phyloP scores from a whole-genome alignment of 352 stramenopile genomes.

The Phytophthora podocarpi region DNA sequence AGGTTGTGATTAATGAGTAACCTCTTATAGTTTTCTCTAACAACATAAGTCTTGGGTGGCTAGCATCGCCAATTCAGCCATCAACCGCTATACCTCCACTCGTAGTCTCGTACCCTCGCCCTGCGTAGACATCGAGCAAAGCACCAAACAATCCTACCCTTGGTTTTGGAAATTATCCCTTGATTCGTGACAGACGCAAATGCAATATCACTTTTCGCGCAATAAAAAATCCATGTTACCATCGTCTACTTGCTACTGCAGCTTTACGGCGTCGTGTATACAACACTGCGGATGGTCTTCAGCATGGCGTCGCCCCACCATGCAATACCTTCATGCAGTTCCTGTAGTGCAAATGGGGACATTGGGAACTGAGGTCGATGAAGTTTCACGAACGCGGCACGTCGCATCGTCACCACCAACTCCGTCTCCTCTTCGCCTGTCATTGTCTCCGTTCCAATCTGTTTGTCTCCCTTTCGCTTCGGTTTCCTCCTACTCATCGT shows the following conservation, averaged over 20 bases:
- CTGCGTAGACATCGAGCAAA: no score
- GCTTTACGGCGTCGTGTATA: constrained; percentile 33
- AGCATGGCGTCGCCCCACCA: constrained; percentile 44
- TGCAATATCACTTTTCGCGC: no score
- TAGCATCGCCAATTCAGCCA: no score
- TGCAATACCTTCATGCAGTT: constrained; percentile 34
- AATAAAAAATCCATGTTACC: background rate
- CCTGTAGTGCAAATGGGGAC: constrained; percentile 26
- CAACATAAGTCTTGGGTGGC: no score
- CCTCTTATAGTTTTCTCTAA: no score
- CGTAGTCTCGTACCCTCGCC: no score
- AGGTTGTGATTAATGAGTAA: no score
- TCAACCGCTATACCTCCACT: no score
- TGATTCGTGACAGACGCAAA: no score
- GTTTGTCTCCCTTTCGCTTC: constrained; percentile 8
- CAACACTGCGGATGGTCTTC: constrained; percentile 35
- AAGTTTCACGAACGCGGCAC: constrained; percentile 33
- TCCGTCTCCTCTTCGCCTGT: constrained; percentile 21
- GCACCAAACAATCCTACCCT: no score
- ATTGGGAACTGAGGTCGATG: constrained; percentile 28
- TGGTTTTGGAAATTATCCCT: no score
- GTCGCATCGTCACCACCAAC: constrained; percentile 36
- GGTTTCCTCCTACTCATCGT: constrained; percentile 16
- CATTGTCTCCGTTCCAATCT: background rate
- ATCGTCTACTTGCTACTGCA: background rate